Percentiles rank a stretch among this genome's conserved stretches.
phyloP scores from a whole-genome alignment of 345 rosid genomes.

The Eucalyptus lansdowneana region DNA sequence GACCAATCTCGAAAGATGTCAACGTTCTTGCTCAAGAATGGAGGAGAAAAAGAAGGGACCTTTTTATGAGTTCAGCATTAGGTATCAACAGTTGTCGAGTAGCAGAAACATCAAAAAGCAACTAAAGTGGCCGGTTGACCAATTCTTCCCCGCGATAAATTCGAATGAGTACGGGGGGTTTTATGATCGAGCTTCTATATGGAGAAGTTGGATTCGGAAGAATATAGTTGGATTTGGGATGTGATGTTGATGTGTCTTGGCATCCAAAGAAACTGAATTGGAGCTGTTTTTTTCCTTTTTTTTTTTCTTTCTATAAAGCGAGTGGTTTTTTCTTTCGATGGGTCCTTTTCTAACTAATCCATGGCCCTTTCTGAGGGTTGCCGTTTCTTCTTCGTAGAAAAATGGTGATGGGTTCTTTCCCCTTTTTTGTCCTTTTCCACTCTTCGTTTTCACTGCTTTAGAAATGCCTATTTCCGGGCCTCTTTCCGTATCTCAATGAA shows the following conservation, averaged over 20 bases:
- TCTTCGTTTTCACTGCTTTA: neutral
- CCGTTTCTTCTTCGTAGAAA: neutral
- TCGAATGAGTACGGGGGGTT: neutral
- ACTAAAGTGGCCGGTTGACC: neutral
- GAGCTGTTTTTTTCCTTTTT: neutral
- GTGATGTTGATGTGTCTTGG: neutral
- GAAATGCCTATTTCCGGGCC: constrained; percentile 37
- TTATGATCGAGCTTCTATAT: neutral
- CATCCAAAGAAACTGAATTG: neutral
- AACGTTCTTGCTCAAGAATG: neutral
- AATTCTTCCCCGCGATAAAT: neutral
- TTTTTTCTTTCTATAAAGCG: neutral
- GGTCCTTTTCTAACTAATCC: constrained; percentile 21
- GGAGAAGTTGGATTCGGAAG: neutral
- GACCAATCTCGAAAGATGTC: neutral
- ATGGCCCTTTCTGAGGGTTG: constrained; percentile 11
- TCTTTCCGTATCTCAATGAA: constrained; percentile 3
- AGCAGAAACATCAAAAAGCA: neutral
- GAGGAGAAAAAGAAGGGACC: neutral
- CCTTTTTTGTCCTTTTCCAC: neutral
- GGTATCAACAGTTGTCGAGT: neutral
- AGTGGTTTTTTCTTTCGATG: neutral
- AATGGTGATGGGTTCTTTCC: constrained; percentile 1
- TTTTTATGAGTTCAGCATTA: neutral
- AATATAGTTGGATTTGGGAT: neutral